These are phyloP conservation scores for Carex pumila DNA, from an alignment of 176 grass and related monocot genomes.

Conservation along the genomic window DNA sequence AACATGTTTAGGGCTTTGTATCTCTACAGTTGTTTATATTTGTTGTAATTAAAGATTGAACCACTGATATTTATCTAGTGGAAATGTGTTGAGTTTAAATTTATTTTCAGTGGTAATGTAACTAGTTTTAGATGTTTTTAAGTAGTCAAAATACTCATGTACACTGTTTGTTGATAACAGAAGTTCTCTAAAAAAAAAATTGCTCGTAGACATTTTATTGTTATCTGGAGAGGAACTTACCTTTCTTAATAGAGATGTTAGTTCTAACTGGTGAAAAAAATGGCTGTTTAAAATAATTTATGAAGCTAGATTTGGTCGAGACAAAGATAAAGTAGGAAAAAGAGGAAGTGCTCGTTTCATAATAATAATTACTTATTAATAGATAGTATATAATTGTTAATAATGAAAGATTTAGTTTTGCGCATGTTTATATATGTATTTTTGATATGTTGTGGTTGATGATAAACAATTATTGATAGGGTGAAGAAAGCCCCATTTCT, in stretches of 20 bases:
- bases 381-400: too few relatives aligned
- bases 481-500: too few relatives aligned
- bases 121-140: neutral
- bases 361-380: too few relatives aligned
- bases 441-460: too few relatives aligned
- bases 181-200: neutral
- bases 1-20: constrained; percentile 8
- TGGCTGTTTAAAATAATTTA: neutral
- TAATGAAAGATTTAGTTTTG: too few relatives aligned
- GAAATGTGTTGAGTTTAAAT: constrained; percentile 8
- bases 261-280: neutral
- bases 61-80: neutral
- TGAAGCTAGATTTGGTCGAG: neutral
- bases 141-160: neutral
- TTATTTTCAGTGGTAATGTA: neutral
- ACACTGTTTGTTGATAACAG: neutral
- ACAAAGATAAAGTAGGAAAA: neutral
- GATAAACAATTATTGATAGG: too few relatives aligned
- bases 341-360: too few relatives aligned
- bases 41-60: constrained; percentile 22
- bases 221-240: neutral
- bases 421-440: too few relatives aligned
- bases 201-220: neutral
- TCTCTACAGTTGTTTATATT: constrained; percentile 19
- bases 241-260: too few relatives aligned